Evolutionary conservation across 441 rosid genomes (phyloP).

Genomic region (Dalechampia spathulata): DNA sequence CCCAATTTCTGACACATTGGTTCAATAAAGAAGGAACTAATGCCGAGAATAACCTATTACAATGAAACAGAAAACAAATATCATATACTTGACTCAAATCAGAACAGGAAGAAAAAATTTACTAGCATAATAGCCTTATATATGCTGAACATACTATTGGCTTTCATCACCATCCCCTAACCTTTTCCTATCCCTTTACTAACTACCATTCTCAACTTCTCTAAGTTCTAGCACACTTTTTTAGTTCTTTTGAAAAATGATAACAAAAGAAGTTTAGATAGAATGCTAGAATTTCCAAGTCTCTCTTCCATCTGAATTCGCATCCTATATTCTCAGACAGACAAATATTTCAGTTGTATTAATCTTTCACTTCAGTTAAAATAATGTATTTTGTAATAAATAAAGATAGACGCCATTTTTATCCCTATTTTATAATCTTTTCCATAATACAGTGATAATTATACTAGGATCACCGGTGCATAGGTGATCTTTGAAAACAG

Average conservation of each 20-base stretch:
- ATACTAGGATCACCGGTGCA: not conserved
- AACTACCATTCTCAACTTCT: not conserved
- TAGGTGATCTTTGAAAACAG: not conserved
- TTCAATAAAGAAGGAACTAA: conserved; percentile 81
- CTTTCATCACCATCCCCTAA: not conserved
- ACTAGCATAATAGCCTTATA: too few relatives aligned
- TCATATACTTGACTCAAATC: too few relatives aligned
- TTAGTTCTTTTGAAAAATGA: not conserved
- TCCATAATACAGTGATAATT: not conserved
- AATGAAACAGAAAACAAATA: conserved; percentile 8
- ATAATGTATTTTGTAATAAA: not conserved
- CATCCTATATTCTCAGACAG: not conserved
- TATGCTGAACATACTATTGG: not conserved
- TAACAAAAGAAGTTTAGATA: not conserved
- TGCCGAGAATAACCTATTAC: conserved; percentile 83
- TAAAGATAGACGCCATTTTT: too few relatives aligned
- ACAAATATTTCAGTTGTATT: not conserved
- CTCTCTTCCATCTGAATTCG: not conserved
- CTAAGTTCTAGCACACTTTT: not conserved
- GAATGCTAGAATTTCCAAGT: not conserved
- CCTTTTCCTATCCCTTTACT: not conserved
- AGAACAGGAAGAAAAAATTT: too few relatives aligned
- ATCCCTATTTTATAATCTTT: not conserved
- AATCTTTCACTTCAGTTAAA: not conserved
- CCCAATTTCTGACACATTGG: conserved; percentile 86